Evolutionary conservation across 2,329 filamentous ascomycete genomes (phyloP), one percentile per base, ranked within the genome.

Genomic region (Neofusicoccum laricinum): DNA sequence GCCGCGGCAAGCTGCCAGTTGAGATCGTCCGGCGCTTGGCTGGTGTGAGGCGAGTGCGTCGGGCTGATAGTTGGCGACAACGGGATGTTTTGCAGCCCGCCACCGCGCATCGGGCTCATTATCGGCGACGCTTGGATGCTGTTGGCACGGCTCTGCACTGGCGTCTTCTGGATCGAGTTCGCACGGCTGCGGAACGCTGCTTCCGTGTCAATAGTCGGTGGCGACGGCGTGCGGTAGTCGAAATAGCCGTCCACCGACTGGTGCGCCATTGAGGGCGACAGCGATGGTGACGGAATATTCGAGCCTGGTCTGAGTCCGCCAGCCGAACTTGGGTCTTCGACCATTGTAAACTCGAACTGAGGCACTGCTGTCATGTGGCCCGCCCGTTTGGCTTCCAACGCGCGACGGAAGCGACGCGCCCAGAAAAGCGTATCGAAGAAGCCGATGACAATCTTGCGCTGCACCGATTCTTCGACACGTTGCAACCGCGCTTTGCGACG

Each of bases 361-460:
- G 93, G 93, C 34, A 96, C 81, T 0, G 82, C 85, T 4, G 88
- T 90, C 86, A 97, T 90, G 66, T 92, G 90, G 19, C 89, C 88
- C 3, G 86, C 85, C 67, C 86, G 86, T 78, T 93, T 93, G 65
- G 82, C 83, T 41, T 93, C 88, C 74, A 92, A 83, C 65, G 88
- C 85, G 61, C 88, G 88, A 69, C 91, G 89, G 82, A 97, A 97
- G 69, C 86, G 85, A 49, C 93, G 88, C 45, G 90, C 88, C 88
- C 92, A 97, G 79, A 94, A 93, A 79, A 95, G 78, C 14, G 93
- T 98, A 75, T 98, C 91, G 77, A 99, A 98, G 80, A 99, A 99
- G 45, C 93, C 93, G 48, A 95, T 86, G 10, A 99, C 95, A 32
- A 93, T 88, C 67, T 94, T 91, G 65, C 96, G 88, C 65, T 92